Conservation (phyloP, 208 protist genomes). For the Tritrichomonas musculus region DNA sequence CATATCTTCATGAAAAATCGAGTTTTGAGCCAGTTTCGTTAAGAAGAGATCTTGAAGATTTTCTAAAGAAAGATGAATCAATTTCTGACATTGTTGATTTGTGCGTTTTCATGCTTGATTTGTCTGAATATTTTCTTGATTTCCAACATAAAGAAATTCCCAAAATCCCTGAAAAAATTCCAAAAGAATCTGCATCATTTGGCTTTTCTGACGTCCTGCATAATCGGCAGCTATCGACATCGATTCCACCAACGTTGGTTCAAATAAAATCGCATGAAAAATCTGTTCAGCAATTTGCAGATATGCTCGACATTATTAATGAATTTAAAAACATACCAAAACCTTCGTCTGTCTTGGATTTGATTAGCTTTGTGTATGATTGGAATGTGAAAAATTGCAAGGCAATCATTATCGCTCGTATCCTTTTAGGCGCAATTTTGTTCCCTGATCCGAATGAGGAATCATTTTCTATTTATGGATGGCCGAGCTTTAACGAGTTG, state of each 20-base stretch:
- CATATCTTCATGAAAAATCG: neutral
- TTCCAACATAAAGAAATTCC: neutral
- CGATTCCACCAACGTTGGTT: neutral
- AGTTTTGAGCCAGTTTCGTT: neutral
- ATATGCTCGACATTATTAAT: neutral
- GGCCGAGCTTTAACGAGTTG: neutral
- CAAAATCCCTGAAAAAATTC: neutral
- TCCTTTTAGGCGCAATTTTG: neutral
- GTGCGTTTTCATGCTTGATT: neutral
- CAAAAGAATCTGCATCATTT: neutral
- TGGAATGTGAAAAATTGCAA: neutral
- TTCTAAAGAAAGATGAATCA: neutral
- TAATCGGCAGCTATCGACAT: neutral
- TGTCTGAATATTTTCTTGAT: neutral
- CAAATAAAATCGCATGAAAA: slow-evolving; percentile 19
- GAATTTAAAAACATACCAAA: neutral
- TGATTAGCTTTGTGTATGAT: neutral
- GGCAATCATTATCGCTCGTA: neutral
- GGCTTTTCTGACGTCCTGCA: neutral
- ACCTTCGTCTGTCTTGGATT: neutral
- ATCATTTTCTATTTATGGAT: neutral
- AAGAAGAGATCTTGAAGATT: neutral
- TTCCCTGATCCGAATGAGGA: neutral
- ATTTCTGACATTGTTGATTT: neutral
- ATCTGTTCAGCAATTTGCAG: neutral